Evolutionary conservation across 345 rosid genomes (phyloP).

Genomic region (Sisymbrium altissimum): DNA sequence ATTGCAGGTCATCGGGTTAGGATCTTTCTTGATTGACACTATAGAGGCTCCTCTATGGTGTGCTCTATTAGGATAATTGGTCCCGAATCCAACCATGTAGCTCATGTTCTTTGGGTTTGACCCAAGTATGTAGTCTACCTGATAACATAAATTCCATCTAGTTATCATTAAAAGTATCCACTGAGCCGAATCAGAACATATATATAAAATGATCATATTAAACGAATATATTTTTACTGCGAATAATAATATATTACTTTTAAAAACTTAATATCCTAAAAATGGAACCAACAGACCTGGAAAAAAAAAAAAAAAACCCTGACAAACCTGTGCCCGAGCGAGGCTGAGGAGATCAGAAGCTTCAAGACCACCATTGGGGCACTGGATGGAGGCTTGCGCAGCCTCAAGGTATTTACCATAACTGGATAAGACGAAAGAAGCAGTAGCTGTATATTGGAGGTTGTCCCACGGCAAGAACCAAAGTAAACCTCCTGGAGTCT

Average conservation of each 20-base stretch:
- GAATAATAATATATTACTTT: too few species aligned
- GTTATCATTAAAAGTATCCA: neutral
- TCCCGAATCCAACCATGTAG: constrained; percentile 96
- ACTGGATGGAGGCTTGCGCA: constrained; percentile 35
- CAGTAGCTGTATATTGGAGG: constrained; percentile 51
- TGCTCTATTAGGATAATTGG: constrained; percentile 61
- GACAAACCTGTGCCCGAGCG: constrained; percentile 29
- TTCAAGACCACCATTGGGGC: constrained; percentile 36
- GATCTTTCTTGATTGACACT: constrained; percentile 62
- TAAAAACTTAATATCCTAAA: too few species aligned
- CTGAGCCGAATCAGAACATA: neutral
- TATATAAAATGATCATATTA: neutral
- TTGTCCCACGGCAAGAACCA: constrained; percentile 50
- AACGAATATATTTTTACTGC: too few species aligned
- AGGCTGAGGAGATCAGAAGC: constrained; percentile 31
- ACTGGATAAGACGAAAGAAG: constrained; percentile 41
- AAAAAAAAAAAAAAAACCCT: neutral
- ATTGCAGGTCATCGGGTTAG: constrained; percentile 55
- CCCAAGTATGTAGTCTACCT: constrained; percentile 87
- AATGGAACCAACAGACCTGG: too few species aligned
- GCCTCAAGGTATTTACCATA: constrained; percentile 44
- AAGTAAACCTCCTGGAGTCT: constrained; percentile 58
- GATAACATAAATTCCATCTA: constrained; percentile 17
- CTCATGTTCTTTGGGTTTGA: constrained; percentile 81
- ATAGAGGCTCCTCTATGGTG: constrained; percentile 94